Base-by-base conservation (phyloP, 2,329 filamentous ascomycete genomes). In the Dactylellina sp. region DNA sequence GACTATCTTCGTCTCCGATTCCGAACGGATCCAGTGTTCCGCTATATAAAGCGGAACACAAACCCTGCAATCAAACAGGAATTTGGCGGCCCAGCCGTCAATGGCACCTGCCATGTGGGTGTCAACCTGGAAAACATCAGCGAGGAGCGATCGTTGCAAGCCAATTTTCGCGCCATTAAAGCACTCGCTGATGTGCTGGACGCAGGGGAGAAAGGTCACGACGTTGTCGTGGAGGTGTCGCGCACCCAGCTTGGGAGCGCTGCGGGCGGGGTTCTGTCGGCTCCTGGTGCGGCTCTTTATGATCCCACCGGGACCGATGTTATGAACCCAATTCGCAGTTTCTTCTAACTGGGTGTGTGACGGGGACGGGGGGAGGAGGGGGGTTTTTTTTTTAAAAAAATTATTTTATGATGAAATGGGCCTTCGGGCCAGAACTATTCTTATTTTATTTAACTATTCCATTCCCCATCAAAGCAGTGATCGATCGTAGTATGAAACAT, bases 31-130 rank as follows among this genome's bases (percentile, higher is more conserved):
- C 35, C 52, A 7, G 22, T 14, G 2, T 39, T 24, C 11, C 25
- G 16, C 1, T 32, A 47, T 18, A 60, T 72, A 16, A 20, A 28
- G 3, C 47, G 62, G 11, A 25, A 40, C 25, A 72, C 68, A 4
- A n/a, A 53, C 5, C 24, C n/a, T 22, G 12, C 32, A 1, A 7
- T 37, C 24, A 12, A 12, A 0, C 24, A 56, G 14, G 39, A 47
- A 7, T 14, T 12, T 7, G 39, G 35, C 14, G 52, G 44, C 24
- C 68, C 59, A 1, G 14, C 35, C 9, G 22, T 37, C 0, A 64
- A 72, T 39, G 44, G 60, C 1, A 44, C 32, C 52, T 50, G 57
- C 28, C 60, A 72, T 20, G 56, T 72, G 18, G 68, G 37, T 7
- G 40, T 72, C 28, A 72, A 72, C 20, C 18, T 61, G 14, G 59